These are phyloP conservation scores for Boeremia exigua DNA, from an alignment of 2,329 filamentous ascomycete species.

Conservation along the genomic window DNA sequence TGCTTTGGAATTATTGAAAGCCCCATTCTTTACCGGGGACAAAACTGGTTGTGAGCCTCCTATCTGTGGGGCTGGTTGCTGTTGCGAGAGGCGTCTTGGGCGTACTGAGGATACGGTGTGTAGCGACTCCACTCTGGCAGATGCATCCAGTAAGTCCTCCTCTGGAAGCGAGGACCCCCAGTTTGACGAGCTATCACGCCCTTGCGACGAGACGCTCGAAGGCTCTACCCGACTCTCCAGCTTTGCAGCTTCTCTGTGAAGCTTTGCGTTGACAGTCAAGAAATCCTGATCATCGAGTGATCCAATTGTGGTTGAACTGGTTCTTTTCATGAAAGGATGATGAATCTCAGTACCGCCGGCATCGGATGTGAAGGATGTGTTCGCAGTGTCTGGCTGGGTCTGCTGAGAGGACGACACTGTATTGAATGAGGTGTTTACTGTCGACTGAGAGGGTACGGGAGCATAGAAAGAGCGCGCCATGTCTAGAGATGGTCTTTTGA, in stretches of 20 bases:
- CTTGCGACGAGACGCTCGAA: constrained; percentile 18
- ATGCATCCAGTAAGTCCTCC: constrained; percentile 22
- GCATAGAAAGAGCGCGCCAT: constrained; percentile 31
- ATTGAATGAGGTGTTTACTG: constrained; percentile 33
- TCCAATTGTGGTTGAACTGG: constrained; percentile 28
- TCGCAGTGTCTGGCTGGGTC: constrained; percentile 23
- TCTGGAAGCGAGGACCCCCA: constrained; percentile 37
- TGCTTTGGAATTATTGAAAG: not conserved
- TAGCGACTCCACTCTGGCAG: constrained; percentile 19
- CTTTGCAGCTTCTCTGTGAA: constrained; percentile 8
- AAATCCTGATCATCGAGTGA: constrained; percentile 30
- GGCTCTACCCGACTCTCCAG: constrained; percentile 6
- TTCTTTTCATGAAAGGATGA: constrained; percentile 9
- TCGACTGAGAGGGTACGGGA: constrained; percentile 16
- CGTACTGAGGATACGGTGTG: not conserved
- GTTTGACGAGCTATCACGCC: constrained; percentile 28
- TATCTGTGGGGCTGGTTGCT: not conserved
- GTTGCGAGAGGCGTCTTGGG: not conserved
- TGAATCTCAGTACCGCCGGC: constrained; percentile 2
- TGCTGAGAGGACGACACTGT: constrained; percentile 33
- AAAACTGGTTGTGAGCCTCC: not conserved
- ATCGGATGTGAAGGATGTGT: constrained; percentile 37
- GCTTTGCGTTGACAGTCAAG: constrained; percentile 4
- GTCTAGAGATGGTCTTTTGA: constrained; percentile 32
- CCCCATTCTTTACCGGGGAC: not conserved